Base-by-base conservation (phyloP, 305 asterid genomes). In the Coffea humblotiana region DNA sequence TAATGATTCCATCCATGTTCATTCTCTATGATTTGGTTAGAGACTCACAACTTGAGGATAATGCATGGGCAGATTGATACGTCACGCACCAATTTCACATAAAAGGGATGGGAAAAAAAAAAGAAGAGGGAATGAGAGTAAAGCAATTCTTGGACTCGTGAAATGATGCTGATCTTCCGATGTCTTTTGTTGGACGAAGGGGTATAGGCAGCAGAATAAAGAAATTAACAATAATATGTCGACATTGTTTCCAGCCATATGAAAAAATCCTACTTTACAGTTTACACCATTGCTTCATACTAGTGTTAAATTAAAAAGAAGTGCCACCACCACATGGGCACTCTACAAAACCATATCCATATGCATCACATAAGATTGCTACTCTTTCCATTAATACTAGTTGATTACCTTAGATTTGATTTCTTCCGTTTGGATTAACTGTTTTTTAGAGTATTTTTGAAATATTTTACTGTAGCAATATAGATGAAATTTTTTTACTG, bases 261-360 rank as follows among this genome's bases (percentile, higher is more conserved):
- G 64, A 45, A 9, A 1, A 75, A 61, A 61, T 25, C 40, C 29
- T 6, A 54, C 65, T 54, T 74, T 27, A 25, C 48, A 54, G 48
- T 54, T 74, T 27, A 25, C 48, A 8, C 56, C 45, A 16, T 2
- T 27, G 47, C 15, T 3, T 40, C 43, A 40, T 5, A 2, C 15
- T 61, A 29, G 12, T 12, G 23, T 3, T n/a, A 40, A 75, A 12
- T 40, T 4, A 7, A 63, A 61, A 61, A 35, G 32, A 37, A 35
- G 51, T 40, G n/a, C 71, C 52, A 76, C 54, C 58, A 45, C 45
- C 79, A 76, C 79, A 63, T 76, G 72, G 72, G 72, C 29, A 7
- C 14, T 76, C 72, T 40, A 15, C 52, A 25, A 76, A 60, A 54
- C 12, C 9, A 8, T 7, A 10, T 0, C 58, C 27, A 58, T 64